Base-by-base conservation (phyloP, 768 basidiomycete genomes). In the Agaricus subrufescens region DNA sequence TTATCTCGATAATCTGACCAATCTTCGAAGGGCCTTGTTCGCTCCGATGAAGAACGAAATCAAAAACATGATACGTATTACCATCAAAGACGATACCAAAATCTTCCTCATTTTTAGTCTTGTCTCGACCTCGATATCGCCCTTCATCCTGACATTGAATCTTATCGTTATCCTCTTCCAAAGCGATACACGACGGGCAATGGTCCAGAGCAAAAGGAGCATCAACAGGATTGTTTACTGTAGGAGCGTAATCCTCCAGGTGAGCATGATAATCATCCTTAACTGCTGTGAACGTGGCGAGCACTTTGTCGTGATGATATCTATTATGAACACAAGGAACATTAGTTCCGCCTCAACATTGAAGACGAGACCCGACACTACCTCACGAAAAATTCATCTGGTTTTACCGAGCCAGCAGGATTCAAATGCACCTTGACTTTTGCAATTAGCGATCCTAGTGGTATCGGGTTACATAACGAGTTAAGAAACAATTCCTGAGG, bases 401-500 rank as follows among this genome's bases (percentile, higher is more conserved):
- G 61, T 29, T 54, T 46, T 6, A 56, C 46, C 9, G 48, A 45
- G 15, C 55, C 48, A 29, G 25, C 12, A 8, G 55, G 55, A 0
- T 65, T 58, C 45, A 75, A 69, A 29, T 76, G 73, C 1, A 83
- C 78, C 1, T 61, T 60, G 1, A 83, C 73, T 62, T 81, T 86
- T 3, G 71, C 80, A 0, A 81, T 66, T 42, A 89, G 71, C 1
- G 65, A 57, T 3, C 65, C 58, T 29, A 83, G 56, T 3, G 67
- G 58, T 14, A 79, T 62, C 9, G 71, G 61, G 45, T 75, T 76
- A 58, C 90, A 92, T 0, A 76, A 63, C 2, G 83, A 68, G 29
- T 77, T 76, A 4, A 87, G 66, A 63, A 86, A 90, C 0, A 93
- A 64, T 60, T 93, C 89, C 53, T 83, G 83, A 0, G 80, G 71